Evolutionary conservation across 2,329 filamentous ascomycete species (phyloP), one percentile per base, ranked within the genome.

Genomic region (Aureobasidium sp.): DNA sequence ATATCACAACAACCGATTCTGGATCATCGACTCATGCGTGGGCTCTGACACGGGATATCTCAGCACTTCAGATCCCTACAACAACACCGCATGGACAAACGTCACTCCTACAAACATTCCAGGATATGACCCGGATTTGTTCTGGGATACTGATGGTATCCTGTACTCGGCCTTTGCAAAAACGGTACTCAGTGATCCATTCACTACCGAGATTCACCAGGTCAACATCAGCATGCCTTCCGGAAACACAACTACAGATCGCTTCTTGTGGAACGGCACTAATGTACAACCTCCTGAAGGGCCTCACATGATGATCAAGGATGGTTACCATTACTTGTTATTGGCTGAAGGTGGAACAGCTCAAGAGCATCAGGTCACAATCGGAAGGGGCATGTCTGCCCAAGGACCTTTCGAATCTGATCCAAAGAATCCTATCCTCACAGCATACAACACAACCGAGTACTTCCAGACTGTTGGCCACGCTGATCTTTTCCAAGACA

Each of bases 81-180:
- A 78, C 42, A 68, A 72, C 5, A 46, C 64, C 13, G 71, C 78
- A 0, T 84, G 82, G 81, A 76, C 76, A 0, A 72, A 80, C 58
- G 77, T 81, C 0, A 67, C 79, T 0, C 75, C 78, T 57, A 82
- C 82, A 66, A 72, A 78, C 29, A 64, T 67, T 20, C 52, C 60
- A 26, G 80, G 79, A 1, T 82, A 82, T 57, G 84, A 86, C 59
- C 80, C 82, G 0, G 79, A 77, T 37, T 76, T 79, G 8, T 82
- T 83, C 66, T 85, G 82, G 79, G 80, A 85, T 56, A 76, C 77
- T 0, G 78, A 85, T 58, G 83, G 82, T 0, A 80, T 76, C 63
- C 73, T 78, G 0, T 85, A 84, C 63, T 76, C 82, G 4, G 70
- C 70, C 6, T 61, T 36, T 36, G 59, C 59, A 13, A 34, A 55